Percentiles rank a stretch among this genome's conserved stretches.
Conservation (phyloP, 257 asterid species). For the Handroanthus guayacan region DNA sequence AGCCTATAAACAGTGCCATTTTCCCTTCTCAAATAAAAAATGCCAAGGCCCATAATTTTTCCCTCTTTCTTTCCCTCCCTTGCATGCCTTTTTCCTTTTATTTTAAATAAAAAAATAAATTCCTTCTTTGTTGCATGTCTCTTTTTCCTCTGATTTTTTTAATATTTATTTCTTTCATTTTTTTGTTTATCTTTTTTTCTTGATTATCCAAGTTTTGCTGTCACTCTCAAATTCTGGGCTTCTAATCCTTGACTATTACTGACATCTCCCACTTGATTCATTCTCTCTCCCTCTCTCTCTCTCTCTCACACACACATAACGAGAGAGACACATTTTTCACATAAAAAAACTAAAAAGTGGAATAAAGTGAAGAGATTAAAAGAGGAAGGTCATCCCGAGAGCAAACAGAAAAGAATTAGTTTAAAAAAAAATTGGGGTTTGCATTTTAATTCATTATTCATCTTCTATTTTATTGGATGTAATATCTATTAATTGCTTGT, state of each 20-base stretch:
- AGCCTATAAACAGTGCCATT: slow-evolving; percentile 26
- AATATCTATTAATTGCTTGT: neutral
- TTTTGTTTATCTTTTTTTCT: too few relatives aligned
- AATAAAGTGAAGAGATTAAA: slow-evolving; percentile 34
- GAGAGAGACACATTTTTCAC: too few relatives aligned
- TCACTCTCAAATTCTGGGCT: slow-evolving; percentile 74
- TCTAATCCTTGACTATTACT: slow-evolving; percentile 48
- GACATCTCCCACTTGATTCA: slow-evolving; percentile 45
- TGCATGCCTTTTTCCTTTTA: slow-evolving; percentile 30
- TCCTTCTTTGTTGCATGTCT: too few relatives aligned
- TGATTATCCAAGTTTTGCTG: slow-evolving; percentile 20
- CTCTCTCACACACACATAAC: neutral
- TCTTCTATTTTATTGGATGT: too few relatives aligned
- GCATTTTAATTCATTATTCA: too few relatives aligned
- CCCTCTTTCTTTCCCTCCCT: slow-evolving; percentile 39
- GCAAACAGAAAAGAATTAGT: neutral
- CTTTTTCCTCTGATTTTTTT: too few relatives aligned
- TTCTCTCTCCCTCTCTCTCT: slow-evolving; percentile 41
- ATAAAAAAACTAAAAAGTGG: slow-evolving; percentile 24
- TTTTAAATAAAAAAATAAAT: too few relatives aligned
- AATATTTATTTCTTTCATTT: too few relatives aligned
- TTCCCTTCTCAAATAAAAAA: slow-evolving; percentile 42
- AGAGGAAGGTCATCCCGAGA: slow-evolving; percentile 37
- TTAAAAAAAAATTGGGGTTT: too few relatives aligned
- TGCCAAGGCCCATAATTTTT: slow-evolving; percentile 29